Base-by-base conservation (phyloP, 148 eudicot genomes). In the Suaeda aralocaspica region DNA sequence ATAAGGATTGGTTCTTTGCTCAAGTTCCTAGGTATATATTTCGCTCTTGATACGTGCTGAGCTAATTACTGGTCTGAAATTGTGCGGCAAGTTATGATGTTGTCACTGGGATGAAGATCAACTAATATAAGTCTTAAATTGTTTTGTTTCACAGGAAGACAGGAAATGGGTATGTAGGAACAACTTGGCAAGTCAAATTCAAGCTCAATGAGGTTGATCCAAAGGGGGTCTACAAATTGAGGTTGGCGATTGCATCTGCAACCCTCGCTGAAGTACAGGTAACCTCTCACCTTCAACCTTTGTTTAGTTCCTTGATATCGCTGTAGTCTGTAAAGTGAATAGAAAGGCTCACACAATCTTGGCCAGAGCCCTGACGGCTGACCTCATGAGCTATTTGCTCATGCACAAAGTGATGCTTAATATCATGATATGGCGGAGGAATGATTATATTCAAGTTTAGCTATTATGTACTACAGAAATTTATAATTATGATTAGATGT, bases 141-240 rank as follows among this genome's bases (percentile, higher is more conserved):
- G 31, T 2, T 42, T 14, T 41, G 25, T 44, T 30, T 21, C 41
- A 67, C 81, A 90, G 96, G 83, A 87, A 71, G 64, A 81, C 41
- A 59, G 85, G 76, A 48, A 88, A 89, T 30, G 82, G 76, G 55
- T 84, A 74, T 46, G 69, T 80, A 80, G 92, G 92, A 68, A 93
- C 96, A 12, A 93, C 95, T 18, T 90, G 98, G 98, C 86, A 88
- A 77, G 84, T 93, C 67, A 90, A 82, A 77, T 93, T 88, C 89
- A 84, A 84, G 63, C 88, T 87, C 2, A 87, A 87, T 6, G 52
- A 56, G 9, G 82, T 88, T n/a, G 52, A 81, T 24, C 77, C 64
- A 44, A 77, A 63, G 30, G 89, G 87, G 29, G 66, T 55, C 50
- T 93, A 93, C 83, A 85, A 80, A 63, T 66, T 93, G 69, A 77